A percentile compares a stretch with the other conserved stretches of the same genome.
Conservation (phyloP, 1,139 yeast species). For the Geotrichum australiense region DNA sequence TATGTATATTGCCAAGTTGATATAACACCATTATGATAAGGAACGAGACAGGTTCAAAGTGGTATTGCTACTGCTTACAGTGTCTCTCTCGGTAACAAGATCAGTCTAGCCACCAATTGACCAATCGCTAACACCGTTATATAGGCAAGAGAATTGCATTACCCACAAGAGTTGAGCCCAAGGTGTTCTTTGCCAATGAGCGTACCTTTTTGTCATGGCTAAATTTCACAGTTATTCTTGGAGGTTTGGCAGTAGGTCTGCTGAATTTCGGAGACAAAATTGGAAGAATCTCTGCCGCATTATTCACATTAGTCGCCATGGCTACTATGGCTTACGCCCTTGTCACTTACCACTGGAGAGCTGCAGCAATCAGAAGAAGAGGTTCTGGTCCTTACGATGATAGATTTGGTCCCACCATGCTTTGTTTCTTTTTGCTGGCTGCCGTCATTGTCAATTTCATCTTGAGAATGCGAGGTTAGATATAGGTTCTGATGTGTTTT, state of each 20-base stretch:
- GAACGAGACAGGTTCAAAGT: not conserved
- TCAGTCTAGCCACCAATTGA: not conserved
- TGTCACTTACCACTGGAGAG: conserved; percentile 98
- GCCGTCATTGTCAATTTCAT: conserved; percentile 91
- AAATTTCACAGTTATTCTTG: conserved; percentile 93
- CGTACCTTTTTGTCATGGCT: conserved; percentile 93
- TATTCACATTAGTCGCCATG: conserved; percentile 90
- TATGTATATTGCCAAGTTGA: conserved; percentile 30
- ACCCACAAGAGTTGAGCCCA: conserved; percentile 97
- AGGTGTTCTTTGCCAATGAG: conserved; percentile 97
- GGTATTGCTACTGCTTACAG: too few species aligned
- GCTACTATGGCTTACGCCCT: conserved; percentile 95
- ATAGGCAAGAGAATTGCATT: conserved; percentile 85
- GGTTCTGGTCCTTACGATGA: conserved; percentile 99
- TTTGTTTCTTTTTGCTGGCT: conserved; percentile 82
- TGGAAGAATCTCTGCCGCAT: conserved; percentile 88
- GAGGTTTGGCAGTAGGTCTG: conserved; percentile 93
- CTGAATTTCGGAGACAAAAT: conserved; percentile 92
- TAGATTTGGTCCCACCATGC: conserved; percentile 97
- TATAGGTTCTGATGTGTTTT: too few species aligned
- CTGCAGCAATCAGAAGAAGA: conserved; percentile 93
- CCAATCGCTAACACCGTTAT: conserved; percentile 1
- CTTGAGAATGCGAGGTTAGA: conserved; percentile 54
- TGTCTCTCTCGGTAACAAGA: not conserved
- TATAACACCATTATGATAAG: not conserved